A percentile compares a stretch with the other conserved stretches of the same genome.
phyloP scores from a whole-genome alignment of 208 protist species.

The Crithidia thermophila region DNA sequence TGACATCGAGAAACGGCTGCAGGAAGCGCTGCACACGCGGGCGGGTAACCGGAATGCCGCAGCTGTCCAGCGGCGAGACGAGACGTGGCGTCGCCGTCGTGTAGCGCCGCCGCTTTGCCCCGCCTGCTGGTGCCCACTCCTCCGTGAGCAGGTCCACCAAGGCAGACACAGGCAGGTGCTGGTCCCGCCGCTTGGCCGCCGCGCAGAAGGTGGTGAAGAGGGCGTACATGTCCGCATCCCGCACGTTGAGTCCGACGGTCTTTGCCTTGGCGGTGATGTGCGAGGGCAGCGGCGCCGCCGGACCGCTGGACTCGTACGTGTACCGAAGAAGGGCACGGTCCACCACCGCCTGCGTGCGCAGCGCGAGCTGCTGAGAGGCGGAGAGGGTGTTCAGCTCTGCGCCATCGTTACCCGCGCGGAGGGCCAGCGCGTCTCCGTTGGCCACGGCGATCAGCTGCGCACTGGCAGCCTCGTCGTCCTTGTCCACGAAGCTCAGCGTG shows the following conservation, averaged over 20 bases:
- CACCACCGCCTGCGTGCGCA: conserved; percentile 3
- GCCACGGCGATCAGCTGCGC: no score
- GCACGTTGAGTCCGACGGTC: conserved; percentile 16
- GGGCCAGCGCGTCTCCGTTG: background rate
- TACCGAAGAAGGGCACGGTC: conserved; percentile 9
- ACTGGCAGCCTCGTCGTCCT: background rate
- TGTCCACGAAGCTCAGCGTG: conserved; percentile 7
- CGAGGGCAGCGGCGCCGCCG: background rate
- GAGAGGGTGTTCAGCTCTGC: background rate
- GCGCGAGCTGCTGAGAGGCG: conserved; percentile 1
- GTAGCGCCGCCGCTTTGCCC: conserved; percentile 42
- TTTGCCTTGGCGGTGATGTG: conserved; percentile 14
- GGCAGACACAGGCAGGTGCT: conserved; percentile 10
- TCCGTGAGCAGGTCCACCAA: conserved; percentile 30
- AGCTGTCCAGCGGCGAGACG: conserved; percentile 61
- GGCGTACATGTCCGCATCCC: conserved; percentile 14
- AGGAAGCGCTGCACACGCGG: conserved; percentile 30
- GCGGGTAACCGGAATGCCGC: conserved; percentile 63
- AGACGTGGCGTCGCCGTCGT: conserved; percentile 18
- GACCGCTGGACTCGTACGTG: background rate
- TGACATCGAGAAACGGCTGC: conserved; percentile 33
- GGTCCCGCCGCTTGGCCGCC: conserved; percentile 10
- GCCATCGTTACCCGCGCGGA: background rate
- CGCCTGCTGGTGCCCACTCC: conserved; percentile 22
- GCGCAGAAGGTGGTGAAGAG: conserved; percentile 27